phyloP scores from a whole-genome alignment of 441 rosid species.

The Jatropha podagrica region DNA sequence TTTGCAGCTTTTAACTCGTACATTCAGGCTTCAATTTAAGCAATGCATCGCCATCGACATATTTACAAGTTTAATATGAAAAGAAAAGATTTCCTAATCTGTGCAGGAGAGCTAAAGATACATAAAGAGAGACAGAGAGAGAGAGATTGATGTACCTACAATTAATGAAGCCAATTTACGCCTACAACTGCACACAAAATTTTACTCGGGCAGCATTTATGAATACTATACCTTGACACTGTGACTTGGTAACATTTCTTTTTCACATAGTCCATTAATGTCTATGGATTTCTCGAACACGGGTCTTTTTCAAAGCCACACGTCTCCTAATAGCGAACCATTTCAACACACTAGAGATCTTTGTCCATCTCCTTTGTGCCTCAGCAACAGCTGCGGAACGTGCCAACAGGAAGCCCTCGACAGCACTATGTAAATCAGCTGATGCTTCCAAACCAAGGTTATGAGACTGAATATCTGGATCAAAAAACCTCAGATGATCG shows the following conservation, averaged over 20 bases:
- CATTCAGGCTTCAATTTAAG: slow-evolving; percentile 14
- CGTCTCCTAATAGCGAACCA: slow-evolving; percentile 66
- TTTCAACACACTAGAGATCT: slow-evolving; percentile 72
- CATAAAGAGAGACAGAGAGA: neutral
- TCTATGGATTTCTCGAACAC: slow-evolving; percentile 31
- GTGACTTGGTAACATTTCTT: neutral
- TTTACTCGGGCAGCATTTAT: slow-evolving; percentile 22
- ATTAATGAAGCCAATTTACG: slow-evolving; percentile 11
- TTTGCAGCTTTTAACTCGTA: neutral
- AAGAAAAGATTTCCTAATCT: slow-evolving; percentile 8
- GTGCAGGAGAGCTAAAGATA: slow-evolving; percentile 10
- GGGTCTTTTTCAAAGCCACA: slow-evolving; percentile 45
- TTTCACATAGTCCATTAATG: slow-evolving; percentile 17
- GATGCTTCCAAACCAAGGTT: slow-evolving; percentile 48
- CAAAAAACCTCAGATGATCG: slow-evolving; percentile 56
- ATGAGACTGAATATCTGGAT: slow-evolving; percentile 43
- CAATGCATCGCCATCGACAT: slow-evolving; percentile 9
- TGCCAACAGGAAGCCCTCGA: slow-evolving; percentile 49
- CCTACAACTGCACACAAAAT: slow-evolving; percentile 30
- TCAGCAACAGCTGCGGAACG: slow-evolving; percentile 35
- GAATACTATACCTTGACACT: slow-evolving; percentile 5
- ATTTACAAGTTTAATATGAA: slow-evolving; percentile 22
- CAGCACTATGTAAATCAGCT: slow-evolving; percentile 57
- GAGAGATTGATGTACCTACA: slow-evolving; percentile 18
- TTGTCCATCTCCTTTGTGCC: slow-evolving; percentile 88